These are phyloP conservation scores for Naganishia onofrii DNA, from an alignment of 768 basidiomycete species.

Conservation along the genomic window DNA sequence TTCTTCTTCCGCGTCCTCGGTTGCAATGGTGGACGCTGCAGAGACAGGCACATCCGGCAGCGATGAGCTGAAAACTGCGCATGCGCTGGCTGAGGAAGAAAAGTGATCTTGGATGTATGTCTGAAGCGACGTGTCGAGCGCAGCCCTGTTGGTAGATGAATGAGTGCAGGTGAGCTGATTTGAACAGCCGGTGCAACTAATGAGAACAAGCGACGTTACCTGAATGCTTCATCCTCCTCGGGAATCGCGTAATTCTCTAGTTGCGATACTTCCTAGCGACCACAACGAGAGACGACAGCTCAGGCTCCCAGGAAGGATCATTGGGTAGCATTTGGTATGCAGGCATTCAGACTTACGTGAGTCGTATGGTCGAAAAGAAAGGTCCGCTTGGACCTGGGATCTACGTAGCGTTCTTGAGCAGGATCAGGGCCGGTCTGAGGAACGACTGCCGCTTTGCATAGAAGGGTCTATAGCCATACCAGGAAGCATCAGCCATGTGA, in stretches of 20 bases:
- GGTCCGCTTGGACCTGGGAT: slow-evolving; percentile 72
- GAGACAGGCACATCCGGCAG: slow-evolving; percentile 29
- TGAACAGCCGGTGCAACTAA: background rate
- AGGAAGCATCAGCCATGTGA: background rate
- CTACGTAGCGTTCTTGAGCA: slow-evolving; percentile 70
- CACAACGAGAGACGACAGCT: background rate
- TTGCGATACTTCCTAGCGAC: slow-evolving; percentile 65
- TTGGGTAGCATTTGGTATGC: background rate
- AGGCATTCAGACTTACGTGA: slow-evolving; percentile 60
- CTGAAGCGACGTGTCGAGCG: slow-evolving; percentile 67
- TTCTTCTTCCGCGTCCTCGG: slow-evolving; percentile 21
- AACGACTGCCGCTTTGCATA: slow-evolving; percentile 61
- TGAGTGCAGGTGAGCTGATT: background rate
- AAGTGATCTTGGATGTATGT: slow-evolving; percentile 79
- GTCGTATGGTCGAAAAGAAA: slow-evolving; percentile 83
- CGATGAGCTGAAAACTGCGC: slow-evolving; percentile 60
- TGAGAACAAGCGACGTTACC: slow-evolving; percentile 56
- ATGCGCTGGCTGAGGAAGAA: slow-evolving; percentile 63
- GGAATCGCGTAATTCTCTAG: slow-evolving; percentile 64
- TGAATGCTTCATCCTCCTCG: slow-evolving; percentile 67
- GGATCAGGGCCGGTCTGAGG: background rate
- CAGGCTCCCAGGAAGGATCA: slow-evolving; percentile 44
- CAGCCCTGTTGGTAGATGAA: slow-evolving; percentile 56
- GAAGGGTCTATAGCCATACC: slow-evolving; percentile 63
- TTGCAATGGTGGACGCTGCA: slow-evolving; percentile 2